Percentiles rank a stretch among this genome's conserved stretches.
Conservation (phyloP, 2,329 filamentous ascomycete genomes). For the Aspergillus caelatus region DNA sequence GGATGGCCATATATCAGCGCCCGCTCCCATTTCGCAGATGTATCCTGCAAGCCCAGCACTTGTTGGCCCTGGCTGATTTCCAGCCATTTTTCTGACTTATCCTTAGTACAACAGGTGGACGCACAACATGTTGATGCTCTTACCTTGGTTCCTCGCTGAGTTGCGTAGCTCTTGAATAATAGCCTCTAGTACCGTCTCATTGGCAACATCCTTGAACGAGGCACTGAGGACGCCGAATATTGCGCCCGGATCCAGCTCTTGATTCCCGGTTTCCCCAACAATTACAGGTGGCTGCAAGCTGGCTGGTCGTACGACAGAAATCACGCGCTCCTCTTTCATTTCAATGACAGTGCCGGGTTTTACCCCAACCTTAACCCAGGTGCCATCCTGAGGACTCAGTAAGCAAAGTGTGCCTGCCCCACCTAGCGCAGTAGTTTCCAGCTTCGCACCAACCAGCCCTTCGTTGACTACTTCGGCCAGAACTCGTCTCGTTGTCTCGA, state of each 20-base stretch:
- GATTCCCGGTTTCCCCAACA: neutral
- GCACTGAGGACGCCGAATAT: constrained; percentile 15
- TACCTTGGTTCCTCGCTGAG: constrained; percentile 19
- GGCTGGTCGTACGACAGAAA: neutral
- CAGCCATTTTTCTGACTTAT: constrained; percentile 14
- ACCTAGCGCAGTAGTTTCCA: neutral
- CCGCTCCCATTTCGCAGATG: constrained; percentile 17
- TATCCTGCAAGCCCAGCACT: neutral
- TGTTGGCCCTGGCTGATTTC: constrained; percentile 6
- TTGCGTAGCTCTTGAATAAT: constrained; percentile 16
- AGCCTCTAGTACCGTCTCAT: constrained; percentile 3
- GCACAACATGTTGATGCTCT: neutral
- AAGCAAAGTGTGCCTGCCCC: neutral
- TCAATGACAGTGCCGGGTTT: neutral
- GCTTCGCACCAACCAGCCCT: constrained; percentile 11
- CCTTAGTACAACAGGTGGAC: neutral
- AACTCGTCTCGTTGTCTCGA: constrained; percentile 19
- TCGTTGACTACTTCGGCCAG: constrained; percentile 20
- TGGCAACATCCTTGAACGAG: constrained; percentile 8
- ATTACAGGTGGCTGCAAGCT: neutral
- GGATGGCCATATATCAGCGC: constrained; percentile 23
- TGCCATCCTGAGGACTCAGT: neutral
- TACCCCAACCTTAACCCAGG: neutral
- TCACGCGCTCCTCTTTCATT: neutral
- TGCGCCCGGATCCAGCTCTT: constrained; percentile 7